A percentile compares a stretch with the other conserved stretches of the same genome.
These are phyloP conservation scores for Trichomonas gallinae DNA, from an alignment of 208 protist genomes.

Conservation along the genomic window DNA sequence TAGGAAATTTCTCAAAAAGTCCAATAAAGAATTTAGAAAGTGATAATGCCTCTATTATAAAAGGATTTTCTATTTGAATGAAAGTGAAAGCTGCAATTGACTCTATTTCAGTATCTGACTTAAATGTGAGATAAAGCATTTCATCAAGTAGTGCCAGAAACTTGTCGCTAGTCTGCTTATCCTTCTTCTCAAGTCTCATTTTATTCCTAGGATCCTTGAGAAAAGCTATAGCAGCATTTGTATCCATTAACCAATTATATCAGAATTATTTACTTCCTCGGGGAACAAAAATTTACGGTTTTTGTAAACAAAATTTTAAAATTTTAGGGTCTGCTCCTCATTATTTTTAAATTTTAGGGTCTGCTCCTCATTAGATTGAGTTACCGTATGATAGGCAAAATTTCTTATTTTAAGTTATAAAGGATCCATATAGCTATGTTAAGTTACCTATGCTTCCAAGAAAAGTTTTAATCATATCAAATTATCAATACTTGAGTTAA, in stretches of 20 bases:
- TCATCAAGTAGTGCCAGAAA: background rate
- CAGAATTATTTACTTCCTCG: background rate
- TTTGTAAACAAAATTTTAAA: no score
- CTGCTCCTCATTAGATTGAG: no score
- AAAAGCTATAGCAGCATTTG: background rate
- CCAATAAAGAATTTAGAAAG: background rate
- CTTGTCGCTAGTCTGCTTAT: background rate
- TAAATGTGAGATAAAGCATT: background rate
- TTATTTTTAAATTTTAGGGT: no score
- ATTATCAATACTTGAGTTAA: no score
- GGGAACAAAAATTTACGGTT: background rate
- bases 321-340: no score
- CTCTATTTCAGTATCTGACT: background rate
- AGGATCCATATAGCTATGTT: no score
- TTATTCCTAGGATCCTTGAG: background rate
- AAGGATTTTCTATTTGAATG: background rate
- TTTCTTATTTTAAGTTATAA: no score
- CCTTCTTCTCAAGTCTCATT: background rate
- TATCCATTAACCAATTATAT: background rate
- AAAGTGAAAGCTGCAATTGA: background rate
- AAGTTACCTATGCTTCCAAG: no score
- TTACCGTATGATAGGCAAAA: no score
- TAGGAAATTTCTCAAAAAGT: background rate
- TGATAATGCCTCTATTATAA: background rate
- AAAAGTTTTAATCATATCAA: no score